Percentiles rank a stretch among this genome's conserved stretches.
phyloP scores from a whole-genome alignment of 768 basidiomycete genomes.

The Russula ochroleuca region DNA sequence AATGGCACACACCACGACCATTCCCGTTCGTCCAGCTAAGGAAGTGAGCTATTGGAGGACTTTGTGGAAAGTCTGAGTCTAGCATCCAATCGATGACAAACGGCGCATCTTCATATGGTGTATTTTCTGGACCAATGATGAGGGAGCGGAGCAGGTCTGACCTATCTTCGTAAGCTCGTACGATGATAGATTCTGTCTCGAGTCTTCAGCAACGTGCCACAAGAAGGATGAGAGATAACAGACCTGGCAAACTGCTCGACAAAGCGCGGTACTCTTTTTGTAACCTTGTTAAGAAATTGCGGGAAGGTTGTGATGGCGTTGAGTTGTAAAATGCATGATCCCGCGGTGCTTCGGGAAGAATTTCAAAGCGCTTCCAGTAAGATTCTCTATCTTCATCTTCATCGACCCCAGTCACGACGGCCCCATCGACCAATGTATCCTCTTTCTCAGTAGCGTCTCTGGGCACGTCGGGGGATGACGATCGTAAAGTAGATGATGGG shows the following conservation, averaged over 20 bases:
- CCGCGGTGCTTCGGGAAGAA: constrained; percentile 65
- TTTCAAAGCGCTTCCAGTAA: constrained; percentile 77
- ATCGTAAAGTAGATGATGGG: constrained; percentile 25
- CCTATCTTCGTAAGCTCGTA: constrained; percentile 87
- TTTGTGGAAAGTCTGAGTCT: constrained; percentile 77
- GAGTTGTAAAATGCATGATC: constrained; percentile 81
- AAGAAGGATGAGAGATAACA: constrained; percentile 21
- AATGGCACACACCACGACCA: constrained; percentile 59
- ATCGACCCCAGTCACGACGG: constrained; percentile 20
- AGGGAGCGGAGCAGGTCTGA: constrained; percentile 81
- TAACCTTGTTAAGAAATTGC: constrained; percentile 70
- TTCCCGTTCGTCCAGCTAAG: constrained; percentile 93
- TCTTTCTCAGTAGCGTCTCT: constrained; percentile 33
- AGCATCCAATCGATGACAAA: constrained; percentile 94
- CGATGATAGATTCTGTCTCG: constrained; percentile 71
- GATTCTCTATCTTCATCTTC: constrained; percentile 37
- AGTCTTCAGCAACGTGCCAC: constrained; percentile 2
- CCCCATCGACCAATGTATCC: constrained; percentile 31
- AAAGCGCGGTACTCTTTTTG: constrained; percentile 81
- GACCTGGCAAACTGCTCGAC: constrained; percentile 77
- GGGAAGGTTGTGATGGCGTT: constrained; percentile 58
- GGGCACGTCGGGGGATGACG: constrained; percentile 32
- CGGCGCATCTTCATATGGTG: constrained; percentile 92
- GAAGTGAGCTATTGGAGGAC: constrained; percentile 85
- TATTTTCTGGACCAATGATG: constrained; percentile 90